phyloP scores from a whole-genome alignment of 768 basidiomycete genomes.

The Tylopilus felleus region DNA sequence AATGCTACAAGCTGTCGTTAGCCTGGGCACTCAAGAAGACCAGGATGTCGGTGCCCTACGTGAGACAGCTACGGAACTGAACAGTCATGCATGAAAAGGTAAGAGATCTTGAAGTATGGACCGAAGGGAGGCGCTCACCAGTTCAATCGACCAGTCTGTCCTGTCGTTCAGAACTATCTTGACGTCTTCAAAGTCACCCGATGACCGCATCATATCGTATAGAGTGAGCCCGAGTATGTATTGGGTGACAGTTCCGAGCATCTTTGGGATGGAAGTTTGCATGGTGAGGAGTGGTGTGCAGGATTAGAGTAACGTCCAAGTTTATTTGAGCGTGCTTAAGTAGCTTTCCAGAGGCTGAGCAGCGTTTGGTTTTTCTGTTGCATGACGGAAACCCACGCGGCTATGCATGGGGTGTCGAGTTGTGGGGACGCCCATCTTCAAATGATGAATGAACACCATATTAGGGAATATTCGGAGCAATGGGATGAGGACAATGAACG shows the following conservation, averaged over 20 bases:
- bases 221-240: conserved; percentile 11
- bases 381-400: not conserved
- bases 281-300: not conserved
- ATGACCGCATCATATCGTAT: conserved; percentile 13
- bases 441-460: no score
- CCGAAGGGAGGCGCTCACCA: conserved; percentile 7
- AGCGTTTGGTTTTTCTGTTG: not conserved
- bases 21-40: not conserved
- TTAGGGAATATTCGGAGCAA: no score
- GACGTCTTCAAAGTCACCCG: conserved; percentile 23
- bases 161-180: conserved; percentile 13
- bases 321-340: not conserved
- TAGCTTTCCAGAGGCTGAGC: not conserved
- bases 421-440: no score
- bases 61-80: conserved; percentile 15
- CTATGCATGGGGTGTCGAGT: no score
- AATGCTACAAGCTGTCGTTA: conserved; percentile 16
- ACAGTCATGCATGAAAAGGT: not conserved
- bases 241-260: not conserved
- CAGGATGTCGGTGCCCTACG: not conserved
- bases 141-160: conserved; percentile 21
- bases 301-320: not conserved
- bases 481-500: conserved; percentile 8
- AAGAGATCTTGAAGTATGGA: not conserved
- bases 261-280: conserved; percentile 2